phyloP scores from a whole-genome alignment of 2,329 filamentous ascomycete genomes.

The Stagonosporopsis vannaccii region DNA sequence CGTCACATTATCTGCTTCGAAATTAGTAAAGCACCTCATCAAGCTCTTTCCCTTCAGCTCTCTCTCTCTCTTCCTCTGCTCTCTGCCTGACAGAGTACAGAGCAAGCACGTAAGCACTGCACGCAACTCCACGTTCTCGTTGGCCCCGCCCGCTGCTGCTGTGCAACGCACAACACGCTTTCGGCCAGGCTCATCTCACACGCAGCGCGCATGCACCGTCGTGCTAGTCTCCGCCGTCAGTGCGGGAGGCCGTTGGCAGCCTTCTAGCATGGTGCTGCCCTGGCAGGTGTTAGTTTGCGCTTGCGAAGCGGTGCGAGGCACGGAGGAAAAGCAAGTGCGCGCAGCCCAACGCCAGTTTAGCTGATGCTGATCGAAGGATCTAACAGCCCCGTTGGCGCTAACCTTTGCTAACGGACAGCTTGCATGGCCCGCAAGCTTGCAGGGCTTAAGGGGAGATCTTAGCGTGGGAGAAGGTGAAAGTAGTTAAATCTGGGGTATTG shows the following conservation, averaged over 20 bases:
- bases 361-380: constrained; percentile 17
- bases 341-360: constrained; percentile 20
- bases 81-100: constrained; percentile 13
- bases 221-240: constrained; percentile 49
- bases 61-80: not conserved
- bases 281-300: constrained; percentile 29
- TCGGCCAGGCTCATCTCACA: constrained; percentile 29
- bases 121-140: constrained; percentile 17
- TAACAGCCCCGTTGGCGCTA: constrained; percentile 14
- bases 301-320: constrained; percentile 16
- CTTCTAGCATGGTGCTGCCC: constrained; percentile 33
- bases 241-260: constrained; percentile 31
- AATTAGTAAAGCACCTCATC: not conserved
- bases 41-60: not conserved
- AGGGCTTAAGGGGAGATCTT: constrained; percentile 7
- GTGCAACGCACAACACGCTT: constrained; percentile 45
- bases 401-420: constrained; percentile 9
- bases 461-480: constrained; percentile 4
- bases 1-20: constrained; percentile 1
- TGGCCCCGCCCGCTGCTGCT: constrained; percentile 28
- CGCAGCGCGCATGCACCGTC: constrained; percentile 34
- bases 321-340: constrained; percentile 22
- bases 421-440: constrained; percentile 12
- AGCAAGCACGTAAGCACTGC: constrained; percentile 1
- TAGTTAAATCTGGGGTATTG: constrained; percentile 1